Percentiles rank a stretch among this genome's conserved stretches.
Evolutionary conservation across 2,329 filamentous ascomycete species (phyloP).

Genomic region (Dothideomycetes sp.): DNA sequence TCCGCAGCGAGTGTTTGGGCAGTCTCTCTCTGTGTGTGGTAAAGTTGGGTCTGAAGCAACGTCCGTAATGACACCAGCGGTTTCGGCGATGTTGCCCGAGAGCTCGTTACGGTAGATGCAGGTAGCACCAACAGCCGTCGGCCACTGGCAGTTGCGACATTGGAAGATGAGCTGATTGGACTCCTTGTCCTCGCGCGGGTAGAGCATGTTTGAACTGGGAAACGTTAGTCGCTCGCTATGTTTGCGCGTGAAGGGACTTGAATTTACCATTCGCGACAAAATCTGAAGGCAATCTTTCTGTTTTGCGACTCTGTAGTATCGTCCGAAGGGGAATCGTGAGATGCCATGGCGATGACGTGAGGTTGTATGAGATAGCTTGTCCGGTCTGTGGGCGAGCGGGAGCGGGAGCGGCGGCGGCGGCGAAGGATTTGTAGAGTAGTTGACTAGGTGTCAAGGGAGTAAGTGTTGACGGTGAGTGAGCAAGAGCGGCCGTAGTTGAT

Average conservation of each 20-base stretch:
- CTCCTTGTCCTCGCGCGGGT: slow-evolving; percentile 86
- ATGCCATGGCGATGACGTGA: slow-evolving; percentile 22
- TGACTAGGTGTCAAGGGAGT: too few relatives aligned
- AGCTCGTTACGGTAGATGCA: slow-evolving; percentile 96
- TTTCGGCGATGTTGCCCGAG: slow-evolving; percentile 85
- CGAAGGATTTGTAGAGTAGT: too few relatives aligned
- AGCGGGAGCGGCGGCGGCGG: too few relatives aligned
- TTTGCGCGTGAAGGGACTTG: background rate
- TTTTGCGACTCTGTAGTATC: slow-evolving; percentile 30
- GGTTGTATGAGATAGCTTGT: too few relatives aligned
- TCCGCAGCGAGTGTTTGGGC: slow-evolving; percentile 60
- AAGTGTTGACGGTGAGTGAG: too few relatives aligned
- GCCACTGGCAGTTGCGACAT: slow-evolving; percentile 90
- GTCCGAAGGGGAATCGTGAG: slow-evolving; percentile 24
- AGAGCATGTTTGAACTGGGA: slow-evolving; percentile 82
- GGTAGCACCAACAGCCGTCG: slow-evolving; percentile 73
- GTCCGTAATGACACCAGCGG: slow-evolving; percentile 93
- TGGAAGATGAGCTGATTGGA: slow-evolving; percentile 84
- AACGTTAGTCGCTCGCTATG: slow-evolving; percentile 12
- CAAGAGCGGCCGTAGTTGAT: too few relatives aligned
- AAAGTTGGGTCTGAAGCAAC: slow-evolving; percentile 97
- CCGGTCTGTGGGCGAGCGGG: too few relatives aligned
- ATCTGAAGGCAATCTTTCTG: slow-evolving; percentile 87
- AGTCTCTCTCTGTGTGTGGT: slow-evolving; percentile 76
- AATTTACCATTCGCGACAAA: slow-evolving; percentile 86